A percentile compares a stretch with the other conserved stretches of the same genome.
Conservation (phyloP, 140 eudicot genomes). For the Senecio squalidus region DNA sequence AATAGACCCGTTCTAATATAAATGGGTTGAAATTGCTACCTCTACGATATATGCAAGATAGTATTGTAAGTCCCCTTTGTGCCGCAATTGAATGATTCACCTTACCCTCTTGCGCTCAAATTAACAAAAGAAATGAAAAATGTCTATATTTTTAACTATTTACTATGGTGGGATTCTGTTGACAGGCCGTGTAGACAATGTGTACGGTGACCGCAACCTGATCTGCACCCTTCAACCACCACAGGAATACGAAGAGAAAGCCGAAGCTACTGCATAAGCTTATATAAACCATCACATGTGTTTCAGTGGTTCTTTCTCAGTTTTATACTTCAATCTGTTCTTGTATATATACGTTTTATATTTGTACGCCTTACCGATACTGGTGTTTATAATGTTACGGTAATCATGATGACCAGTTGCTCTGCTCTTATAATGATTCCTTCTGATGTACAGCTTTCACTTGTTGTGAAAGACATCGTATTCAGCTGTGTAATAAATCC, state of each 20-base stretch:
- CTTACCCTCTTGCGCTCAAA: too few relatives aligned
- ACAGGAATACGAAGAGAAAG: slow-evolving; percentile 68
- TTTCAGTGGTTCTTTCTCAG: slow-evolving; percentile 16
- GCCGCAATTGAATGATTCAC: too few relatives aligned
- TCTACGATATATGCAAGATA: background rate
- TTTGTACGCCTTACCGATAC: slow-evolving; percentile 25
- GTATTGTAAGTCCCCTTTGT: background rate
- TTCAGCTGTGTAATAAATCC: too few relatives aligned
- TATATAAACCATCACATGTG: slow-evolving; percentile 11
- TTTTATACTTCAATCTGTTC: slow-evolving; percentile 24
- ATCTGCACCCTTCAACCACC: slow-evolving; percentile 89
- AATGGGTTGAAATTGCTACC: background rate
- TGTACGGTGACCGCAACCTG: slow-evolving; percentile 95
- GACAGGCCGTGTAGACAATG: slow-evolving; percentile 95
- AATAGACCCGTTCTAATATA: background rate
- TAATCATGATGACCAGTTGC: slow-evolving; percentile 36
- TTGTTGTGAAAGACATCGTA: slow-evolving; percentile 14
- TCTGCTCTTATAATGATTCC: slow-evolving; percentile 26
- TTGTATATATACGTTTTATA: slow-evolving; percentile 44
- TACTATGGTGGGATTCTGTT: background rate
- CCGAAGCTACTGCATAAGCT: slow-evolving; percentile 82
- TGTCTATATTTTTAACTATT: background rate
- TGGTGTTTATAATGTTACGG: slow-evolving; percentile 28
- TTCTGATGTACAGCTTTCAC: slow-evolving; percentile 30
- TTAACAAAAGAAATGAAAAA: background rate